Evolutionary conservation across 345 rosid species (phyloP), one percentile per base, ranked within the genome.

Genomic region (Salix exigua): DNA sequence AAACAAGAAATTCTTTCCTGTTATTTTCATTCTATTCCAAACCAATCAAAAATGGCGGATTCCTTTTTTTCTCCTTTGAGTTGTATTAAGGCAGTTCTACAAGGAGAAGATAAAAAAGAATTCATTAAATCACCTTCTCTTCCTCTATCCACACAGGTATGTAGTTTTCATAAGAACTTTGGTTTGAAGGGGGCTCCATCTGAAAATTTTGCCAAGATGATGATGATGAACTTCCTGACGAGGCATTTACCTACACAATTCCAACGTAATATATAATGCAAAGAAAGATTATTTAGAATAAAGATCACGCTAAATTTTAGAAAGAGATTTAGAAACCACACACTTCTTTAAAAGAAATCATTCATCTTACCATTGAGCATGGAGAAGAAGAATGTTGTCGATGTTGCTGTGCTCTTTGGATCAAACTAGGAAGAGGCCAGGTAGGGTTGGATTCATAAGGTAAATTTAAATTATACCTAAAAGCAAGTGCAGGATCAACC

Each of bases 101-200:
- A 33, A 33, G 37, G 37, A 33, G 37, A 31, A 44, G 14, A 19
- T 2, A 26, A 63, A 19, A 63, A 13, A 28, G 19, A 26, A 67
- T n/a, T 38, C 25, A 38, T n/a, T 23, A 66, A 53, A 4, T 44
- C 16, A 87, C 90, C 91, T 84, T 88, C 23, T 83, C 90, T 75
- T 85, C 88, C 71, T 77, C 85, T 66, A 85, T 82, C 81, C 83
- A 75, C 50, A 75, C 19, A 25, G 86, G 77, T 72, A 18, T 61
- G 72, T 62, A 76, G 78, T 75, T 86, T 80, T 70, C 68, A 62
- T 80, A 77, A 77, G 75, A 79, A 71, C 73, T 86, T 88, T 88
- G 92, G 94, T 88, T 90, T 90, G 92, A 90, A 90, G 94, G 94
- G 89, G 89, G 94, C 90, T 90, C 92, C 84, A 78, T 85, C 66